A percentile compares a stretch with the other conserved stretches of the same genome.
phyloP scores from a whole-genome alignment of 208 protist species.

The Naegleria lovaniensis region DNA sequence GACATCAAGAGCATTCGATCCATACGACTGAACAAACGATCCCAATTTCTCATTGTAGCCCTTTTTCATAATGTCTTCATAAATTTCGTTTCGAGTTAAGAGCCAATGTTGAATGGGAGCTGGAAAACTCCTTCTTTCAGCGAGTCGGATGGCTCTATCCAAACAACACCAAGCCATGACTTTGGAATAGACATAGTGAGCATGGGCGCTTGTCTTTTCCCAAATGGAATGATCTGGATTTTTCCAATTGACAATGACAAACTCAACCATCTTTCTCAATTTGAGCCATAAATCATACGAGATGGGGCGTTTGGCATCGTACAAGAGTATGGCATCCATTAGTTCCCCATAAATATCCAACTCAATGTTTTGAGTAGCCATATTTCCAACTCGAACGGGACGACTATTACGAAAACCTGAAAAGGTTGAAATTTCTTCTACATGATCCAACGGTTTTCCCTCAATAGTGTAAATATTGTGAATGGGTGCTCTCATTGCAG shows the following conservation, averaged over 20 bases:
- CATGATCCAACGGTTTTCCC: not conserved
- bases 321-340: not conserved
- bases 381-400: not conserved
- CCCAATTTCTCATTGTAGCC: not conserved
- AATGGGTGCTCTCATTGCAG: not conserved
- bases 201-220: not conserved
- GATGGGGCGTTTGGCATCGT: not conserved
- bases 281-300: not conserved
- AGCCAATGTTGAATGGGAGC: not conserved
- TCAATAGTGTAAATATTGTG: not conserved
- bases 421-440: not conserved
- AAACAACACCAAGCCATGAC: not conserved
- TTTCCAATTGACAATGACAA: not conserved
- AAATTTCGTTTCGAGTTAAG: not conserved
- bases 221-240: not conserved
- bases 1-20: not conserved
- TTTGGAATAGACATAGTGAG: conserved; percentile 3
- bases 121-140: not conserved
- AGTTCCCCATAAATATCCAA: conserved; percentile 20
- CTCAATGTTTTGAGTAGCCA: not conserved
- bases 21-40: not conserved
- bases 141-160: not conserved
- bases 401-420: not conserved
- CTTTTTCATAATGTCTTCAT: not conserved
- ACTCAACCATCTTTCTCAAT: not conserved